Percentiles rank a stretch among this genome's conserved stretches.
Conservation (phyloP, 1,139 yeast species). For the Diutina mesorugosa region DNA sequence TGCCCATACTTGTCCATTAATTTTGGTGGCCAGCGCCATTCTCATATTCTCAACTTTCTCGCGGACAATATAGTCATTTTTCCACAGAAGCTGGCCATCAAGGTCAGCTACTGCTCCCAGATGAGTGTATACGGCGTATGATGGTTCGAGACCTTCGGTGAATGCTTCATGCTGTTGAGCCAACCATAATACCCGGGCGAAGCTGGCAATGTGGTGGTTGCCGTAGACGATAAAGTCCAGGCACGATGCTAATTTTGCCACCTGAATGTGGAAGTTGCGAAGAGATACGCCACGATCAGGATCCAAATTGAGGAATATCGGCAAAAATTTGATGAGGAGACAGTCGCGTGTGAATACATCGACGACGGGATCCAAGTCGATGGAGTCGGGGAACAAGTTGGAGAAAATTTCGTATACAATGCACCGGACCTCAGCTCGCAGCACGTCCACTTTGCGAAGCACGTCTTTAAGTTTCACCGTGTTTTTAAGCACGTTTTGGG, state of each 20-base stretch:
- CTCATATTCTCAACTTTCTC: constrained; percentile 73
- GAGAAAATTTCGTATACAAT: constrained; percentile 11
- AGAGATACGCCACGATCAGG: constrained; percentile 59
- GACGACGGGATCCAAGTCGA: constrained; percentile 7
- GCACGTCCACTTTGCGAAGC: background rate
- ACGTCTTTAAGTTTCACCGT: background rate
- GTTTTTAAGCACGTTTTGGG: background rate
- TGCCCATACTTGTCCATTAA: constrained; percentile 52
- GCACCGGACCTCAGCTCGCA: constrained; percentile 2
- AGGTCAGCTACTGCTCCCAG: background rate
- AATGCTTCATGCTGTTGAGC: constrained; percentile 28
- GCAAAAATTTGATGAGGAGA: constrained; percentile 28
- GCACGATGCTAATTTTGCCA: constrained; percentile 51
- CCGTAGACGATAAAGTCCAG: constrained; percentile 58
- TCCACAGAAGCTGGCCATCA: constrained; percentile 32
- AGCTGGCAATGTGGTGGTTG: constrained; percentile 22
- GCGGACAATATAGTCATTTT: constrained; percentile 53
- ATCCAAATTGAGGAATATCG: constrained; percentile 42
- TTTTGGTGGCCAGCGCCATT: constrained; percentile 69
- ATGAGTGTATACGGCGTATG: background rate
- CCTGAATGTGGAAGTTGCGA: constrained; percentile 70
- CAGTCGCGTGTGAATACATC: constrained; percentile 29
- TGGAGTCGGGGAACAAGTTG: background rate
- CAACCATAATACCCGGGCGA: constrained; percentile 38
- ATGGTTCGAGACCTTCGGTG: background rate